A percentile compares a stretch with the other conserved stretches of the same genome.
Evolutionary conservation across 1,284 basidiomycete genomes (phyloP).

Genomic region (Apiotrichum sp.): DNA sequence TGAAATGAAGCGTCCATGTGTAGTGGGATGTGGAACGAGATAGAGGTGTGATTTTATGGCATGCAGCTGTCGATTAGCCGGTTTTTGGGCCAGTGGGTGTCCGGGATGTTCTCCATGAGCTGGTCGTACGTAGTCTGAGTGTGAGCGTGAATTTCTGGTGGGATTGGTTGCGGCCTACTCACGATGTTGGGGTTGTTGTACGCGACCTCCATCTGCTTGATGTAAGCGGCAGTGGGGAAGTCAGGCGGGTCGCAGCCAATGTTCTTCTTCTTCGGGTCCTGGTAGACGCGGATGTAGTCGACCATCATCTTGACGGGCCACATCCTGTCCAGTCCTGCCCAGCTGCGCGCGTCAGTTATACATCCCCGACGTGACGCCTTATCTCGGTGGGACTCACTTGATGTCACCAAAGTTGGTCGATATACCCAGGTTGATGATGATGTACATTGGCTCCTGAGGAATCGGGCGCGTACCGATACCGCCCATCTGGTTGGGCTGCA

Average conservation of each 20-base stretch:
- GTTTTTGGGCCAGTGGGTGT: conserved; percentile 27
- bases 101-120: background rate
- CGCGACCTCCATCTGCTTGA: conserved; percentile 38
- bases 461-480: conserved; percentile 68
- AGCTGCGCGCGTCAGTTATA: background rate
- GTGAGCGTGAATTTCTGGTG: background rate
- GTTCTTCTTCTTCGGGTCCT: conserved; percentile 41
- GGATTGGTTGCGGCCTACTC: conserved; percentile 8
- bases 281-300: conserved; percentile 47
- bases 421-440: conserved; percentile 60
- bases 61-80: conserved; percentile 28
- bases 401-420: conserved; percentile 68
- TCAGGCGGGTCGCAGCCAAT: conserved; percentile 49
- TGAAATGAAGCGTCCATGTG: too few species aligned
- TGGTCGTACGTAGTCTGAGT: conserved; percentile 4
- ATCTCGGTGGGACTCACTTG: conserved; percentile 46
- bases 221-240: conserved; percentile 56
- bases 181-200: conserved; percentile 42
- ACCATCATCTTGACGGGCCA: conserved; percentile 32
- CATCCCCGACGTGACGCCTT: too few species aligned
- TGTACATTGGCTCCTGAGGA: conserved; percentile 71
- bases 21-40: too few species aligned
- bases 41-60: too few species aligned
- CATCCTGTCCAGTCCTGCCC: background rate
- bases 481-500: conserved; percentile 61